Evolutionary conservation across 2,329 filamentous ascomycete genomes (phyloP).

Genomic region (Fusarium cyanostomum): DNA sequence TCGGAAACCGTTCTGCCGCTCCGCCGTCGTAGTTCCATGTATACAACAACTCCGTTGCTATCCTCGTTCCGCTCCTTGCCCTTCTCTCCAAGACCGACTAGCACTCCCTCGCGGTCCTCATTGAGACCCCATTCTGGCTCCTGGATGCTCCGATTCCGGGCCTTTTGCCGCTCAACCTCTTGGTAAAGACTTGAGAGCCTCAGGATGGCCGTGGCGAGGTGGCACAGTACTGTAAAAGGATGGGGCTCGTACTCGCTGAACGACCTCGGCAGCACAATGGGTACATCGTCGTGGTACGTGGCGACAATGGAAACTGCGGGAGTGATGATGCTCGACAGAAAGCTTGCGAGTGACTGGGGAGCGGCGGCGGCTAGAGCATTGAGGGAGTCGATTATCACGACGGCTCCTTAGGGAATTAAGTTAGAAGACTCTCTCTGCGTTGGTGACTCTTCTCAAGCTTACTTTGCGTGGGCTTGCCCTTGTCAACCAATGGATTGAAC

Average conservation of each 20-base stretch:
- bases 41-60: constrained; percentile 70
- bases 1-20: constrained; percentile 83
- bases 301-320: constrained; percentile 77
- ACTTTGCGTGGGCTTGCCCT: constrained; percentile 55
- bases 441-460: constrained; percentile 37
- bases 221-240: constrained; percentile 77
- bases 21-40: constrained; percentile 86
- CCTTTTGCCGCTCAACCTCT: constrained; percentile 76
- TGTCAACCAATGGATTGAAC: constrained; percentile 49
- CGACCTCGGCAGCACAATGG: constrained; percentile 58
- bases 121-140: constrained; percentile 82
- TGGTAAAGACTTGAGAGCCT: constrained; percentile 78
- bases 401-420: constrained; percentile 61
- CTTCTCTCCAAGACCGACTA: constrained; percentile 70
- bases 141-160: constrained; percentile 76
- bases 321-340: constrained; percentile 74
- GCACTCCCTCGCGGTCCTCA: constrained; percentile 80
- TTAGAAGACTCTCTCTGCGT: neutral
- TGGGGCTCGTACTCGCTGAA: constrained; percentile 69
- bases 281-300: constrained; percentile 85
- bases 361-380: constrained; percentile 68
- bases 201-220: constrained; percentile 89
- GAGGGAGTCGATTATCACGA: constrained; percentile 84
- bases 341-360: constrained; percentile 68
- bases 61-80: constrained; percentile 54